Evolutionary conservation across 108 stramenopile genomes (phyloP), one percentile per base, ranked within the genome.

Genomic region (Skeletonema marinoi): DNA sequence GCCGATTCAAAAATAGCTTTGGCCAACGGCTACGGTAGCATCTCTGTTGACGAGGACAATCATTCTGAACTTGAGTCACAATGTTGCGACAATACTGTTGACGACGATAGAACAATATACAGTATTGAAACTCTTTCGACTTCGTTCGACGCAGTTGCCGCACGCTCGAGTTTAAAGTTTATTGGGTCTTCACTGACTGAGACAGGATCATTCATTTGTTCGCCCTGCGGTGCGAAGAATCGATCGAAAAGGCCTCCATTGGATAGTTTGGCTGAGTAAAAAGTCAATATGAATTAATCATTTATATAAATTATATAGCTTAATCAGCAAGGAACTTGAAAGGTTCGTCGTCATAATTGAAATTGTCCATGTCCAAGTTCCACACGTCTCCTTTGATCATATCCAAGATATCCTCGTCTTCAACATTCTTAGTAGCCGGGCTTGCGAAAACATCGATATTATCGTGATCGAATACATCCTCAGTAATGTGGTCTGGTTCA

Each of bases 41-140:
- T 13, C 6, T 56, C 39, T 10, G 3, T 30, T 6, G 74, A 75
- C 6, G 67, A 38, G 10, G 44, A 42, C 29, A 25, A 44, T 54
- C 61, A 73, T 16, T 32, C 56, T 36, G 12, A 16, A 10, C 16
- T n/a, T 33, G 48, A 76, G 16, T 33, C 46, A 30, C 14, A 32
- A n/a, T 68, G 13, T 25, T 54, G 64, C 46, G 59, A 66, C 33
- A 30, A 31, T 29, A 50, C 65, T n/a, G 10, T 60, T 50, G 68
- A 73, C 39, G 87, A 78, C 38, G 75, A 75, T 11, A 74, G 69
- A 5, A 65, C 71, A 29, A 69, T 86, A 16, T 68, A 86, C 11
- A 86, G 85, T 65, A 88, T 87, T 50, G 86, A 87, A 73, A 85
- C 87, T 31, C 87, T 77, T 44, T 78, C 86, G 51, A 75, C 78